Evolutionary conservation across 2,329 filamentous ascomycete genomes (phyloP).

Genomic region (Fonsecaea multimorphosa): DNA sequence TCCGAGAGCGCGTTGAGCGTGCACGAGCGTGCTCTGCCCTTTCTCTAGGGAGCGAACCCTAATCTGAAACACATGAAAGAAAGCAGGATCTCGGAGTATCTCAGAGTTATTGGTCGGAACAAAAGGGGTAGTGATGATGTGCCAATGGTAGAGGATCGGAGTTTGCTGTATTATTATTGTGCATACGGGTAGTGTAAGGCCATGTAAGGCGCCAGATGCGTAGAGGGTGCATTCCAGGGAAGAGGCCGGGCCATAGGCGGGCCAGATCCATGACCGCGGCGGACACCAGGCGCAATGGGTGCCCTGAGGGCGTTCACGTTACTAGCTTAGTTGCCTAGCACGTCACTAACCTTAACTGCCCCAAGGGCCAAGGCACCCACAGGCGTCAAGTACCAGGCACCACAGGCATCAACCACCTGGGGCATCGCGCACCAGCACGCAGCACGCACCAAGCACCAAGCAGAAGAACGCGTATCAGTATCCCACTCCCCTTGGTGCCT

Average conservation of each 20-base stretch:
- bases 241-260: background rate
- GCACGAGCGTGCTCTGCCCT: background rate
- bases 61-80: background rate
- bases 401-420: slow-evolving; percentile 3
- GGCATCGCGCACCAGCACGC: background rate
- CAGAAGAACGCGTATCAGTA: slow-evolving; percentile 14
- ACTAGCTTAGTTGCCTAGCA: slow-evolving; percentile 1
- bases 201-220: background rate
- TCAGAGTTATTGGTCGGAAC: slow-evolving; percentile 9
- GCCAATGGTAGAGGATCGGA: slow-evolving; percentile 1
- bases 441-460: background rate
- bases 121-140: background rate
- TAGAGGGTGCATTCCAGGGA: slow-evolving; percentile 12
- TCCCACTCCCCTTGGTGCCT: slow-evolving; percentile 2
- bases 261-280: slow-evolving; percentile 1
- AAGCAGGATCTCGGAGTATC: no score
- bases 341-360: slow-evolving; percentile 11
- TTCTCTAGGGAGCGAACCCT: slow-evolving; percentile 3
- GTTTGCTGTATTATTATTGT: background rate
- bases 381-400: background rate
- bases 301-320: slow-evolving; percentile 1
- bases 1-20: background rate
- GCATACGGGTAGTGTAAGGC: no score
- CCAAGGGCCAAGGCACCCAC: background rate
- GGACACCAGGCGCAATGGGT: slow-evolving; percentile 6